Evolutionary conservation across 345 rosid genomes (phyloP).

Genomic region (Sonneratia caseolaris): DNA sequence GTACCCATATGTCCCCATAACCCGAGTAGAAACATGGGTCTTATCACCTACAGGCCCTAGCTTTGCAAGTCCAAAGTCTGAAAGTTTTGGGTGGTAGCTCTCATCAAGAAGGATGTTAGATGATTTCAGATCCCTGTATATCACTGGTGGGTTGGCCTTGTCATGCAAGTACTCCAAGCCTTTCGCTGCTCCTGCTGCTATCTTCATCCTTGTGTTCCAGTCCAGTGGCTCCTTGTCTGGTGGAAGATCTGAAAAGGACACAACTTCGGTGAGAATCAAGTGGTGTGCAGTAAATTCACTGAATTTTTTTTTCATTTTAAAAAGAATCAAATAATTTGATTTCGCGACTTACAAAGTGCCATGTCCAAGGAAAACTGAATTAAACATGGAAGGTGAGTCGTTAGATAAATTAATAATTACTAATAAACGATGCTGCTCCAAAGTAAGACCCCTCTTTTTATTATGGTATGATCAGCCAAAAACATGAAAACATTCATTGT

Average conservation of each 20-base stretch:
- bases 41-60: conserved; percentile 97
- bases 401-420: neutral
- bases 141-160: conserved; percentile 93
- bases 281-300: neutral
- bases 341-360: neutral
- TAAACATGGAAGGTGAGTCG: neutral
- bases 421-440: neutral
- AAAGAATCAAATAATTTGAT: neutral
- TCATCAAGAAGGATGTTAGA: conserved; percentile 92
- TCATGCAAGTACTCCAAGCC: conserved; percentile 96
- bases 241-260: conserved; percentile 54
- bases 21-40: conserved; percentile 97
- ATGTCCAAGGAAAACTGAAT: neutral
- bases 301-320: no score
- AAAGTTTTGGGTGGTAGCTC: conserved; percentile 82
- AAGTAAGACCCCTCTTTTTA: neutral
- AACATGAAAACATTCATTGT: neutral
- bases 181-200: conserved; percentile 98
- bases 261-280: neutral
- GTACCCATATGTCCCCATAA: conserved; percentile 99
- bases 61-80: conserved; percentile 96
- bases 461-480: neutral
- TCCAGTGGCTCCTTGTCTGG: conserved; percentile 72
- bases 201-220: conserved; percentile 96
- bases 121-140: conserved; percentile 88